A percentile compares a stretch with the other conserved stretches of the same genome.
These are phyloP conservation scores for Funneliformis geosporum DNA, from an alignment of 192 early-diverging fungal species.

Conservation along the genomic window DNA sequence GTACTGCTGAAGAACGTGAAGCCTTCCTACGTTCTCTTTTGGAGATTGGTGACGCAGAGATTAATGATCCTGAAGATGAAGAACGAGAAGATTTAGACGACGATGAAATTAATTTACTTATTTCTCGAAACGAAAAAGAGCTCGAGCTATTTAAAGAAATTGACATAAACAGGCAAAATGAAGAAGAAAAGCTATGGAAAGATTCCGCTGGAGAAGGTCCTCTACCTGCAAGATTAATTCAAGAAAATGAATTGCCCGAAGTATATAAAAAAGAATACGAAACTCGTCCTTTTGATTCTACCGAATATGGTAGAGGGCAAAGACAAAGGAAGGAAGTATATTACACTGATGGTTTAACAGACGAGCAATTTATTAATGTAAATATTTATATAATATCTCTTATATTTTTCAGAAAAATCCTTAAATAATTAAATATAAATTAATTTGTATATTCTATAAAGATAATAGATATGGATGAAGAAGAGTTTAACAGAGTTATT, in stretches of 20 bases:
- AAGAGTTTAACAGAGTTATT: not conserved
- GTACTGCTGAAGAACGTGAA: constrained; percentile 90
- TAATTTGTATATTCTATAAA: not conserved
- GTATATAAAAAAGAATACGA: constrained; percentile 73
- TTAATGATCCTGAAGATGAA: constrained; percentile 66
- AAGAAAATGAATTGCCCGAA: constrained; percentile 86
- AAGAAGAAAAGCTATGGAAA: constrained; percentile 47
- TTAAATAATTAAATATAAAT: not conserved
- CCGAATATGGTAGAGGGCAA: constrained; percentile 72
- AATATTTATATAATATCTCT: constrained; percentile 5
- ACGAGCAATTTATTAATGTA: constrained; percentile 86
- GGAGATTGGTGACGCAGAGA: constrained; percentile 67
- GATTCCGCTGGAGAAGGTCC: constrained; percentile 53
- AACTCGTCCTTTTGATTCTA: constrained; percentile 44
- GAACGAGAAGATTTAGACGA: constrained; percentile 77
- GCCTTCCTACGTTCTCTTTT: constrained; percentile 83
- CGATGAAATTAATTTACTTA: constrained; percentile 90
- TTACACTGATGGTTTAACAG: constrained; percentile 91
- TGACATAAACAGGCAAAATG: constrained; percentile 72
- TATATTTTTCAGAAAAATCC: not conserved
- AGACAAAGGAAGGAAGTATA: constrained; percentile 71
- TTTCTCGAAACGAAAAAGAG: constrained; percentile 85
- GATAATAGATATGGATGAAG: not conserved
- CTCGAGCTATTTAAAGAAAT: constrained; percentile 70
- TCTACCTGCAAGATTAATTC: constrained; percentile 78